Conservation (phyloP, 257 asterid genomes). For the Prunella vulgaris region DNA sequence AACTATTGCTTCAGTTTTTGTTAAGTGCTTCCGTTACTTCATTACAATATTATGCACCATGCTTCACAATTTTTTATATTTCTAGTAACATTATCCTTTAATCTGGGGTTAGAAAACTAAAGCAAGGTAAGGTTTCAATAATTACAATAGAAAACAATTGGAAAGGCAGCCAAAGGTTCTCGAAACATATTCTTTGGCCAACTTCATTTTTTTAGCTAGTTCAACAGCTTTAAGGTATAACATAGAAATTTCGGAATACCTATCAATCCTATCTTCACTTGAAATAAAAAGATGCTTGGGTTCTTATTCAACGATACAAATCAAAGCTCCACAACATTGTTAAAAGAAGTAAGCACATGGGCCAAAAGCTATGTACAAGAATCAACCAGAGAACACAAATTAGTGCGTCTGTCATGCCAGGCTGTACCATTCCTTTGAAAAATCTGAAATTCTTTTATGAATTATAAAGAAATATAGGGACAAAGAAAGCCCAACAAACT, state of each 20-base stretch:
- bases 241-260: background rate
- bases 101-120: background rate
- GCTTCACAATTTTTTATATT: background rate
- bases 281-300: background rate
- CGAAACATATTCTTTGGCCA: background rate
- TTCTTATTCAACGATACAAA: background rate
- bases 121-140: background rate
- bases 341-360: background rate
- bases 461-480: background rate
- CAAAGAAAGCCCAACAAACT: background rate
- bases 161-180: conserved; percentile 2
- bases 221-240: background rate
- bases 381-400: conserved; percentile 6
- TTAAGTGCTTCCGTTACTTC: background rate
- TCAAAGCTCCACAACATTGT: background rate
- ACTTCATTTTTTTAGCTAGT: background rate
- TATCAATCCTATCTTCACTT: background rate
- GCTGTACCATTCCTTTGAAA: background rate
- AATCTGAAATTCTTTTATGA: background rate
- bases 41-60: background rate
- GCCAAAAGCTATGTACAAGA: background rate
- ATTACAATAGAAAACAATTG: background rate
- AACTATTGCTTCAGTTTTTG: too few species aligned
- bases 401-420: background rate
- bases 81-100: background rate